Evolutionary conservation across 2,329 filamentous ascomycete genomes (phyloP), one percentile per base, ranked within the genome.

Genomic region (Cladosporium sp.): DNA sequence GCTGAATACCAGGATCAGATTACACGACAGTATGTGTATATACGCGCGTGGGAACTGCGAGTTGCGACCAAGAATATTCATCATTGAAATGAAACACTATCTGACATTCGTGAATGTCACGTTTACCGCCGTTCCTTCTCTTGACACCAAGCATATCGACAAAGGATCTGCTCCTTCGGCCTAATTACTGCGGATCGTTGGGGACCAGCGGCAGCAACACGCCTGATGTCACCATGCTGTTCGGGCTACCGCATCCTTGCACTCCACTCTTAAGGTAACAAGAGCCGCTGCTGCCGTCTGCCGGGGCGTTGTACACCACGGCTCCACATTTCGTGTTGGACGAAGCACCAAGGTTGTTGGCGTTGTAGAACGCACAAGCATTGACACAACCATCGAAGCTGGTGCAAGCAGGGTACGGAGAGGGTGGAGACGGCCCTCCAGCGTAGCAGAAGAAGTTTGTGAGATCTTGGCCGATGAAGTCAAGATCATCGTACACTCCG

Each of bases 321-420:
- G 52, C 52, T 20, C 52, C 52, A 20, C 52, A 56, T 15, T 25
- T 56, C 4, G 39, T 44, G 39, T 45, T 28, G 5, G 34, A 42
- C 10, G 36, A 42, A 9, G 28, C 20, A 17, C 52, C 52, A 3
- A 48, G 22, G 15, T 19, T 13, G 5, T 56, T 34, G 13, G 52
- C 52, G 24, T 56, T 56, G 40, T 56, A 56, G 52, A 34, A 56
- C 22, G 52, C 52, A 25, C 52, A 56, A 36, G 37, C 52, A 15
- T 56, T 56, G 17, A 56, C 52, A 22, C 52, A 56, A 4, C 32
- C 52, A 10, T n/a, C 40, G 39, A 56, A 56, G 52, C 15, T 56
- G 20, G 39, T 36, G 52, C 52, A 56, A 22, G n/a, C 40, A n/a
- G 40, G 40, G 20, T 35, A 48, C 28, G 52, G 52, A 2, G 40